Evolutionary conservation across 805 yeast genomes (phyloP), one percentile per base, ranked within the genome.

Genomic region (Cyberlindnera bimundalis): DNA sequence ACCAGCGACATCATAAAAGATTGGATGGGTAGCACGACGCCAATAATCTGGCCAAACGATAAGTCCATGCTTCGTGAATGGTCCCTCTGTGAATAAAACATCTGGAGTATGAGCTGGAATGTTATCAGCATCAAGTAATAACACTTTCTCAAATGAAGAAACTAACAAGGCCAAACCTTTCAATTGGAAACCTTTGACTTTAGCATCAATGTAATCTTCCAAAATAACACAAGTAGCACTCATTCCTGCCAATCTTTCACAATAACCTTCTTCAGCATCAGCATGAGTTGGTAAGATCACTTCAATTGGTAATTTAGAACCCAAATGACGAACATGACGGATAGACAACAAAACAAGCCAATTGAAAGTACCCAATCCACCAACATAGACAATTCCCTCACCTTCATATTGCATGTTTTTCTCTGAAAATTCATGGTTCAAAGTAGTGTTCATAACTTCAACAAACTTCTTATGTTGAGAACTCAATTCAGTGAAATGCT

Each of bases 21-120:
- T 61, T 2, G 95, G 93, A 3, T 82, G 74, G 2, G 88, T 83
- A 4, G 88, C 76, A 47, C 95, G 71, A 56, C 79, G 74, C 95
- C 95, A 86, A 60, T 77, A 85, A 59, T 86, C 96, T 2, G 93
- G 91, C 90, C 93, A 86, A 13, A 76, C 55, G 20, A 79, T 60
- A 59, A 76, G 61, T 43, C 79, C 75, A 45, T 65, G 61, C 11
- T 67, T 54, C 23, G 54, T 46, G 61, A 71, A 85, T 0, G 83
- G 77, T 26, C 76, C 74, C 11, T 70, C 58, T 3, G 60, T 60
- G 57, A 86, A 81, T 15, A 84, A 55, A 6, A 55, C 52, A 47
- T 78, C 82, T 2, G 89, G 80, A 20, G 76, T 69, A 45, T 66
- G 67, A 8, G 81, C 73, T 0, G 91, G 86, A 45, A 80, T 71